Evolutionary conservation across 768 basidiomycete species (phyloP), one percentile per base, ranked within the genome.

Genomic region (Podaxis rugospora): DNA sequence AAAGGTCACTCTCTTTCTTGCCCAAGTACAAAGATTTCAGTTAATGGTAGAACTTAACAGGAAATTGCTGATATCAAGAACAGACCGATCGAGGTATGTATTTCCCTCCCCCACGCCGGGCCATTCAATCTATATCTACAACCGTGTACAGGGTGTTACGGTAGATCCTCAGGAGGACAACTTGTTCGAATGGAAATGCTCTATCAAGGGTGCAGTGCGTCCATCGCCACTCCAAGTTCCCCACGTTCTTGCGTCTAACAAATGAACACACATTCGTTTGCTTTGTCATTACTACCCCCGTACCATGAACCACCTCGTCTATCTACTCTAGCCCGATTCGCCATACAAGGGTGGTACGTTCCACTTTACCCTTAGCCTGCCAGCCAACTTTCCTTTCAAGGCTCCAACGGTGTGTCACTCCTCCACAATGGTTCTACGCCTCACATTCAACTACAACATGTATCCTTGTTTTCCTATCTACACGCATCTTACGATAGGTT

Each of bases 281-380:
- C 51, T 37, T 39, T 53, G 23, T 27, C 55, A 23, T 52, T 25
- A 1, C 36, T 35, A 35, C 49, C 7, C 36, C 27, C 40, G 16
- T 21, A 32, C 13, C 25, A 28, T 32, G 46, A 54, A 18, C 7
- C 18, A 42, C 14, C 51, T 23, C 32, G 36, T 7, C 49, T 28
- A n/a, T 63, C 50, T 61, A 16, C 35, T 49, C 25, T 64, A 93
- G 92, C 68, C 83, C 50, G 86, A 89, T 65, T 90, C 89, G 28
- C 93, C 92, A 0, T 94, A 94, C 80, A 90, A 87, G 72, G 83
- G 81, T 55, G 92, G 93, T 51, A 90, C 83, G 0, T 94, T 92
- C 73, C 79, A 83, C 65, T 93, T 93, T 72, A 86, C 74, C 40
- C 70, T 93, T 11, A 73, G 76, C n/a, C 76, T 94, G n/a, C 90